A percentile compares a stretch with the other conserved stretches of the same genome.
phyloP scores from a whole-genome alignment of 768 basidiomycete species.

The Mycena indigotica region DNA sequence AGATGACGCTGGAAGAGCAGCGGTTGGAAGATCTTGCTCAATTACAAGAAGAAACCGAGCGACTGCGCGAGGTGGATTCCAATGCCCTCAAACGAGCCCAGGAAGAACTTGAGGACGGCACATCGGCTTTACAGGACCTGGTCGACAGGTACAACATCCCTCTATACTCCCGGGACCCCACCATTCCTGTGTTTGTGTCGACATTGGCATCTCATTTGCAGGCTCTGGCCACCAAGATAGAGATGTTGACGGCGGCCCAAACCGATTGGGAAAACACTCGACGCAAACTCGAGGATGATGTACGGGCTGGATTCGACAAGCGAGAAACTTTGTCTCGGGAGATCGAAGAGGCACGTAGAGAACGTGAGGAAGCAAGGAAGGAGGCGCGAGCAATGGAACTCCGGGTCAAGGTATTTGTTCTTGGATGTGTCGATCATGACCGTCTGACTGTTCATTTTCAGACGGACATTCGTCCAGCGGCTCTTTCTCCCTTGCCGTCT shows the following conservation, averaged over 20 bases:
- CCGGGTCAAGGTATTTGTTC: slow-evolving; percentile 38
- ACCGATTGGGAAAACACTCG: slow-evolving; percentile 50
- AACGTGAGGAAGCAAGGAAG: slow-evolving; percentile 51
- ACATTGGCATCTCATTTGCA: slow-evolving; percentile 57
- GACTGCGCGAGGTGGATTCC: slow-evolving; percentile 41
- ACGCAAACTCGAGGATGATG: slow-evolving; percentile 52
- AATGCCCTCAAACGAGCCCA: slow-evolving; percentile 39
- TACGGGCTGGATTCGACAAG: slow-evolving; percentile 47
- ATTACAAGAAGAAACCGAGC: slow-evolving; percentile 53
- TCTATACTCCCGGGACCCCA: slow-evolving; percentile 52
- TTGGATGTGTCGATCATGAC: background rate
- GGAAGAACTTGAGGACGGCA: slow-evolving; percentile 54
- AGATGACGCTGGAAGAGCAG: slow-evolving; percentile 49
- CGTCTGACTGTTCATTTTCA: background rate
- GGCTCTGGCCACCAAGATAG: slow-evolving; percentile 46
- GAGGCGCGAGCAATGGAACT: slow-evolving; percentile 42
- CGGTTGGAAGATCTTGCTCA: slow-evolving; percentile 48
- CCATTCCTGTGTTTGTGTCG: slow-evolving; percentile 49
- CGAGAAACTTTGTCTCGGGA: slow-evolving; percentile 51
- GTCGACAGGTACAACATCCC: slow-evolving; percentile 60
- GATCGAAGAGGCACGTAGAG: slow-evolving; percentile 54
- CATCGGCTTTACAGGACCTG: slow-evolving; percentile 50
- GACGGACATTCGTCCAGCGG: slow-evolving; percentile 18
- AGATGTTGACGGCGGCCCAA: slow-evolving; percentile 43
- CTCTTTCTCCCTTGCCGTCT: slow-evolving; percentile 25